Percentiles rank a stretch among this genome's conserved stretches.
These are phyloP conservation scores for Ascochyta clinopodiicola DNA, from an alignment of 2,329 filamentous ascomycete species.

Conservation along the genomic window DNA sequence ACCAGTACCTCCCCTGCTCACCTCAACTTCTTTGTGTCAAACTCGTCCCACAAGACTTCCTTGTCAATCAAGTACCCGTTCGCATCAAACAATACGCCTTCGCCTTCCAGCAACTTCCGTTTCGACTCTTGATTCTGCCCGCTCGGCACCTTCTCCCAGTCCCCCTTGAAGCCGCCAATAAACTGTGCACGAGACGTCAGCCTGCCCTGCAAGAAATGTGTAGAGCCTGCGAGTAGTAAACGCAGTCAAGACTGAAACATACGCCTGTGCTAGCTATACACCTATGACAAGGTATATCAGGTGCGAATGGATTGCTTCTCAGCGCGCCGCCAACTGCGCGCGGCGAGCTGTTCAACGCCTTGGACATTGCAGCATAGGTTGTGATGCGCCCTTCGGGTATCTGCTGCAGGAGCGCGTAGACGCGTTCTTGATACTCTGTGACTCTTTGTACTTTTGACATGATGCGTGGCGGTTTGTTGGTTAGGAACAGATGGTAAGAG, in stretches of 20 bases:
- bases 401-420: slow-evolving; percentile 77
- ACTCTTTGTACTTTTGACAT: slow-evolving; percentile 38
- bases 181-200: slow-evolving; percentile 29
- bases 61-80: slow-evolving; percentile 65
- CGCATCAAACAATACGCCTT: slow-evolving; percentile 70
- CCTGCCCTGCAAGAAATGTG: background rate
- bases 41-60: slow-evolving; percentile 53
- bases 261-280: slow-evolving; percentile 75
- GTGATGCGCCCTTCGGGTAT: slow-evolving; percentile 78
- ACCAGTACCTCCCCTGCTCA: slow-evolving; percentile 3
- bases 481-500: background rate
- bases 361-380: slow-evolving; percentile 77
- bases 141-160: slow-evolving; percentile 67
- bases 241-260: slow-evolving; percentile 22
- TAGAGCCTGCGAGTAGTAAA: background rate
- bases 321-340: slow-evolving; percentile 80
- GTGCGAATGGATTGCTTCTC: slow-evolving; percentile 80
- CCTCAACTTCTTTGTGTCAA: slow-evolving; percentile 39
- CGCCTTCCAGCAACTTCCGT: slow-evolving; percentile 64
- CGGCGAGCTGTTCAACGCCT: slow-evolving; percentile 72
- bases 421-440: slow-evolving; percentile 50
- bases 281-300: slow-evolving; percentile 80
- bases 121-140: slow-evolving; percentile 71
- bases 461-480: background rate
- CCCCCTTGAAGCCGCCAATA: slow-evolving; percentile 74